A percentile compares a stretch with the other conserved stretches of the same genome.
Conservation (phyloP, 345 rosid species). For the Clausena lansium region DNA sequence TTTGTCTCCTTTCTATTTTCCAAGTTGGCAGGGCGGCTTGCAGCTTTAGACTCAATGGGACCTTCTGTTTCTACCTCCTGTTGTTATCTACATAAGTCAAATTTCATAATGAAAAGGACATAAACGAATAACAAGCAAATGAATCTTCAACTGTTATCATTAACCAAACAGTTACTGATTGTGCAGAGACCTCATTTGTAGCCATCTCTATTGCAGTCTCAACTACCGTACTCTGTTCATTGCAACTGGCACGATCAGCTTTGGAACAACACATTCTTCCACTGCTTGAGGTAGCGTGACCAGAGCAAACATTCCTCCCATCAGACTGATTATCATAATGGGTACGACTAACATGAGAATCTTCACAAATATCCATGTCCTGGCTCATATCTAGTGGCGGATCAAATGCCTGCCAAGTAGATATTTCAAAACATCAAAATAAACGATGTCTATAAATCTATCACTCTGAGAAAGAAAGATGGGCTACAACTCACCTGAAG, state of each 20-base stretch:
- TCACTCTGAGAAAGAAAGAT: slow-evolving; percentile 11
- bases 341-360: slow-evolving; percentile 37
- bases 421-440: slow-evolving; percentile 10
- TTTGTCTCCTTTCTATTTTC: slow-evolving; percentile 23
- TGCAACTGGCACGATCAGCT: slow-evolving; percentile 19
- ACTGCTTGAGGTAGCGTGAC: slow-evolving; percentile 39
- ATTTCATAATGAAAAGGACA: slow-evolving; percentile 39
- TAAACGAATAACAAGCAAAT: slow-evolving; percentile 13
- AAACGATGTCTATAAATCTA: not conserved
- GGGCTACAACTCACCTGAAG: slow-evolving; percentile 61
- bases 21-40: slow-evolving; percentile 24
- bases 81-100: slow-evolving; percentile 49
- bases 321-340: slow-evolving; percentile 44
- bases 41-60: slow-evolving; percentile 23
- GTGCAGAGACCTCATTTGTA: slow-evolving; percentile 33
- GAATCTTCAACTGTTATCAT: slow-evolving; percentile 10
- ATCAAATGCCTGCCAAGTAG: slow-evolving; percentile 78
- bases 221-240: slow-evolving; percentile 27
- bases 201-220: slow-evolving; percentile 25
- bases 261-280: slow-evolving; percentile 37
- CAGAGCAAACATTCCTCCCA: slow-evolving; percentile 42
- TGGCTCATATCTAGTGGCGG: slow-evolving; percentile 97
- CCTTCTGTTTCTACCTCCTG: slow-evolving; percentile 58
- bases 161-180: slow-evolving; percentile 7
- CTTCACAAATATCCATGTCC: slow-evolving; percentile 52